These are phyloP conservation scores for Barnettozyma vustinii DNA, from an alignment of 805 yeast species.

Conservation along the genomic window DNA sequence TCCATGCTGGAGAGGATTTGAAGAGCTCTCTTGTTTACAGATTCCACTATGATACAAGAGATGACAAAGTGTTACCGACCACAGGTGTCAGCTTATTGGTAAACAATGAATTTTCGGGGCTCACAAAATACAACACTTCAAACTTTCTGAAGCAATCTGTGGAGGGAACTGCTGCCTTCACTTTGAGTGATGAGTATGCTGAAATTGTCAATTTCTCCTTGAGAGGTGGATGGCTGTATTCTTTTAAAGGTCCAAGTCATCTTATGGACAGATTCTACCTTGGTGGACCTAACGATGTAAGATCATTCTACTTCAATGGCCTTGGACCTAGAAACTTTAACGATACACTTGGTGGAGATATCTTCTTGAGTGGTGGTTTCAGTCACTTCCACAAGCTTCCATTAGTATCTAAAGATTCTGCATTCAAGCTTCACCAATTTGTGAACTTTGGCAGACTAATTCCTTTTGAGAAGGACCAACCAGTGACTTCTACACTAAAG, in stretches of 20 bases:
- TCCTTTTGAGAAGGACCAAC: slow-evolving; percentile 30
- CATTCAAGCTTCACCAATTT: slow-evolving; percentile 58
- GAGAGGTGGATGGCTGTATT: slow-evolving; percentile 52
- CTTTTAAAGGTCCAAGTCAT: slow-evolving; percentile 38
- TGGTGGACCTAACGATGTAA: slow-evolving; percentile 72
- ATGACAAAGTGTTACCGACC: slow-evolving; percentile 37
- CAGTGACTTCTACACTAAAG: slow-evolving; percentile 18
- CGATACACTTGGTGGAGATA: slow-evolving; percentile 65
- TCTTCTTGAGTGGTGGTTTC: slow-evolving; percentile 49
- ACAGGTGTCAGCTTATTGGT: slow-evolving; percentile 36
- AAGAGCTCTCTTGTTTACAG: slow-evolving; percentile 50
- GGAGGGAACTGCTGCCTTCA: slow-evolving; percentile 30
- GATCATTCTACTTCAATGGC: slow-evolving; percentile 64
- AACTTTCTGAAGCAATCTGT: slow-evolving; percentile 33
- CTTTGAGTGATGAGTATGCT: slow-evolving; percentile 26
- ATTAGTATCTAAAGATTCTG: slow-evolving; percentile 38
- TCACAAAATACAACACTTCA: slow-evolving; percentile 14
- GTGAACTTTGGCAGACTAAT: slow-evolving; percentile 60
- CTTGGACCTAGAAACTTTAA: slow-evolving; percentile 54
- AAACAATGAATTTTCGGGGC: slow-evolving; percentile 40
- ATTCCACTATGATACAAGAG: slow-evolving; percentile 37
- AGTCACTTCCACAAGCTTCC: slow-evolving; percentile 62
- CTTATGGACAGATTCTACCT: slow-evolving; percentile 75
- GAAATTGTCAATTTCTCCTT: slow-evolving; percentile 42
- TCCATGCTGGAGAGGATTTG: slow-evolving; percentile 54